These are phyloP conservation scores for Plantago coronopus DNA, from an alignment of 305 asterid genomes.

Conservation along the genomic window DNA sequence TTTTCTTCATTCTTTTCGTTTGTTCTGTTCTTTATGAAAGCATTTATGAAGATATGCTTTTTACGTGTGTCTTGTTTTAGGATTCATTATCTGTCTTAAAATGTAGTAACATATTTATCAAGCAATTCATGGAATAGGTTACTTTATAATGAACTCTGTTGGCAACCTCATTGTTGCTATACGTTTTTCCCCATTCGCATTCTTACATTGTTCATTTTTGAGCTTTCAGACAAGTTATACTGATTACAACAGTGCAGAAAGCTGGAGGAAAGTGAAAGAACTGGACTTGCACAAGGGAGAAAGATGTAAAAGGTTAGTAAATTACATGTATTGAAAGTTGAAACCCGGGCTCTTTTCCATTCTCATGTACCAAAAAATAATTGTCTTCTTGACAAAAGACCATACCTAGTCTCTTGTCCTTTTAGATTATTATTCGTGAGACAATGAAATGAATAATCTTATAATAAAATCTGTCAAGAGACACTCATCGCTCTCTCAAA, in stretches of 20 bases:
- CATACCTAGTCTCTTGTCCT: constrained; percentile 8
- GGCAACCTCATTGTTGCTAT: not conserved
- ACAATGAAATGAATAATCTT: constrained; percentile 4
- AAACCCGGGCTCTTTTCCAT: not conserved
- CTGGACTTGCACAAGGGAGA: not conserved
- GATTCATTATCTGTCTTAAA: too few species aligned
- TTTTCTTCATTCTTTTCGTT: not conserved
- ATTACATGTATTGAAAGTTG: not conserved
- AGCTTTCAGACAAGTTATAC: not conserved
- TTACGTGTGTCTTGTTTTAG: not conserved
- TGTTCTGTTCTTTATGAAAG: not conserved
- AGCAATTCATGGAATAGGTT: not conserved
- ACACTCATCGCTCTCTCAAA: not conserved
- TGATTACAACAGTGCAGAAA: not conserved
- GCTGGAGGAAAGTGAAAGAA: constrained; percentile 2
- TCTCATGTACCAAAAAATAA: not conserved
- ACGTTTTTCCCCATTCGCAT: not conserved
- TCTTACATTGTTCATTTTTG: not conserved
- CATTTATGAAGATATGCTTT: not conserved
- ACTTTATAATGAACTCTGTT: not conserved
- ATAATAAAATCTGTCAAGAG: not conserved
- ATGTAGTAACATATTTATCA: not conserved
- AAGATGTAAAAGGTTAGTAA: not conserved
- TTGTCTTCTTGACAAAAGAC: not conserved
- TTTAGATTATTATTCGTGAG: not conserved